phyloP scores from a whole-genome alignment of 257 asterid genomes.

The Primulina eburnea region DNA sequence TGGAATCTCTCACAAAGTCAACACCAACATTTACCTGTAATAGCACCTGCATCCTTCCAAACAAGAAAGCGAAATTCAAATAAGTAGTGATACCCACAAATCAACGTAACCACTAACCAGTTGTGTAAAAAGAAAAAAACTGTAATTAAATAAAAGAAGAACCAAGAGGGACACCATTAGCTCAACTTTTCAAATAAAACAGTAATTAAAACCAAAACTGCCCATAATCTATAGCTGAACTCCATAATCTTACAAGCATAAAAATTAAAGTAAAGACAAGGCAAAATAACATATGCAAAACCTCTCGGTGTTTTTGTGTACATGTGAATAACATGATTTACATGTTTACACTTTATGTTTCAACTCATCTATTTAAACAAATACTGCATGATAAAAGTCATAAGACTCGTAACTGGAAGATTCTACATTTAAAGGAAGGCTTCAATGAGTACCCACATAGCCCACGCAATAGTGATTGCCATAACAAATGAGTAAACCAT shows the following conservation, averaged over 20 bases:
- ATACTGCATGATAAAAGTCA: constrained; percentile 12
- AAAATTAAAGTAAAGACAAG: neutral
- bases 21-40: constrained; percentile 85
- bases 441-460: neutral
- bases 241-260: neutral
- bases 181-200: constrained; percentile 10
- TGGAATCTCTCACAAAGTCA: constrained; percentile 73
- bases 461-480: neutral
- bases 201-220: neutral
- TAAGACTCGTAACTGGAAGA: constrained; percentile 9
- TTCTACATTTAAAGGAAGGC: neutral
- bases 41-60: constrained; percentile 99
- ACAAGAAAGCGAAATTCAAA: constrained; percentile 52
- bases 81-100: constrained; percentile 35
- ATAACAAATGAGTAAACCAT: neutral
- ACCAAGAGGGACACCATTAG: constrained; percentile 1
- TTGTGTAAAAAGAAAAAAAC: constrained; percentile 6
- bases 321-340: too few species aligned
- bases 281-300: neutral
- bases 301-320: too few species aligned
- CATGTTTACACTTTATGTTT: too few species aligned
- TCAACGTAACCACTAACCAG: constrained; percentile 18
- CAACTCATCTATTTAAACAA: neutral
- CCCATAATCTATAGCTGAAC: neutral
- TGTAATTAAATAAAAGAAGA: constrained; percentile 3